Percentiles rank a stretch among this genome's conserved stretches.
Conservation (phyloP, 2,329 filamentous ascomycete species). For the Nothopassalora personata region DNA sequence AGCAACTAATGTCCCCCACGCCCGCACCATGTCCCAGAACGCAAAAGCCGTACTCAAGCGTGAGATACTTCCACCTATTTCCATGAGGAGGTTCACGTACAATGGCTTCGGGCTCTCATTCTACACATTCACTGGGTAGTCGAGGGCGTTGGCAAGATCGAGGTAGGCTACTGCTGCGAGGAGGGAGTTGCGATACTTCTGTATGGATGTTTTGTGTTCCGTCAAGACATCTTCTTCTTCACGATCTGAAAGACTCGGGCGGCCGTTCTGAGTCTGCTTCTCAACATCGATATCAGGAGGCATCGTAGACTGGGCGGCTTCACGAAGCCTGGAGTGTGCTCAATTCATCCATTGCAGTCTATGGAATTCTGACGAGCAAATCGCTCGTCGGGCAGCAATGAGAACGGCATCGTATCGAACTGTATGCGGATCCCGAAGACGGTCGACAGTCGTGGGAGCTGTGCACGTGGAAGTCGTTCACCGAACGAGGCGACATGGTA, state of each 20-base stretch:
- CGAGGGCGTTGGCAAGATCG: constrained; percentile 52
- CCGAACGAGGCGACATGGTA: background rate
- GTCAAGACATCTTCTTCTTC: background rate
- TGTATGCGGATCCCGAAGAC: background rate
- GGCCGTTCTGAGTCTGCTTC: background rate
- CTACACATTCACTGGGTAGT: constrained; percentile 56
- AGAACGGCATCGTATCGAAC: background rate
- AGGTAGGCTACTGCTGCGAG: constrained; percentile 46
- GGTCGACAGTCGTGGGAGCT: background rate
- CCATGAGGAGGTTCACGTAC: constrained; percentile 50
- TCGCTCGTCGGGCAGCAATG: background rate
- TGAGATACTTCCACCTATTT: constrained; percentile 46
- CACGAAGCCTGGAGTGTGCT: background rate
- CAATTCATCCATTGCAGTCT: background rate
- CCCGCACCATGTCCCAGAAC: constrained; percentile 40
- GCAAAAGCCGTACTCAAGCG: constrained; percentile 45
- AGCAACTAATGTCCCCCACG: constrained; percentile 42
- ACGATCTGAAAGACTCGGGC: too few relatives aligned
- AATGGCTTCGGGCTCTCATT: constrained; percentile 48
- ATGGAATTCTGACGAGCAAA: background rate
- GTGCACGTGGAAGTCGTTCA: background rate
- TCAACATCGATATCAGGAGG: background rate
- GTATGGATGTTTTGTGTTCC: background rate
- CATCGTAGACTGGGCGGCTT: background rate
- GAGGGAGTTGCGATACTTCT: constrained; percentile 31